Percentiles rank a stretch among this genome's conserved stretches.
phyloP scores from a whole-genome alignment of 371 early-diverging fungal genomes.

The Smittium culicis region DNA sequence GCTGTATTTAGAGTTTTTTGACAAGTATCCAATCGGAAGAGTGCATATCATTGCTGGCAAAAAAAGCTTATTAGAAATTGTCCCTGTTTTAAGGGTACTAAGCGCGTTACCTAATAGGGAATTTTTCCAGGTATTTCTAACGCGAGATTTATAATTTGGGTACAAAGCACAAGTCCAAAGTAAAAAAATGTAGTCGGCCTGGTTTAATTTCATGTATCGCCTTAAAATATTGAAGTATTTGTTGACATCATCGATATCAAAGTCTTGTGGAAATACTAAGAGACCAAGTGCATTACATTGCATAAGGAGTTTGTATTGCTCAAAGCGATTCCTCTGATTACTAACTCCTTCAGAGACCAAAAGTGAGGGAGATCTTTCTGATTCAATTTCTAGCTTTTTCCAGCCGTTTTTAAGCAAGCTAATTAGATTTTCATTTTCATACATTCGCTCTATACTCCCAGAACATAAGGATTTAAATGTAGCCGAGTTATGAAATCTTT shows the following conservation, averaged over 20 bases:
- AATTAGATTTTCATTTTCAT: background rate
- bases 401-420: background rate
- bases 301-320: background rate
- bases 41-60: background rate
- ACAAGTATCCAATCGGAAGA: background rate
- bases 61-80: slow-evolving; percentile 1
- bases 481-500: background rate
- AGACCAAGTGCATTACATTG: background rate
- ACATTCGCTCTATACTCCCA: background rate
- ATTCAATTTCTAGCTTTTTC: background rate
- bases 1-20: background rate
- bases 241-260: background rate
- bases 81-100: background rate
- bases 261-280: background rate
- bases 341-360: background rate
- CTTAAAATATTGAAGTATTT: background rate
- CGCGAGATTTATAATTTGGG: background rate
- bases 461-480: background rate
- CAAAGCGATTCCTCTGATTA: background rate
- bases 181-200: background rate
- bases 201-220: background rate
- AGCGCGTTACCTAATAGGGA: background rate
- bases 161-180: slow-evolving; percentile 3
- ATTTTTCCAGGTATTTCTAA: background rate
- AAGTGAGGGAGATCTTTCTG: background rate